These are phyloP conservation scores for Starmera dryadoides DNA, from an alignment of 805 yeast species.

Conservation along the genomic window DNA sequence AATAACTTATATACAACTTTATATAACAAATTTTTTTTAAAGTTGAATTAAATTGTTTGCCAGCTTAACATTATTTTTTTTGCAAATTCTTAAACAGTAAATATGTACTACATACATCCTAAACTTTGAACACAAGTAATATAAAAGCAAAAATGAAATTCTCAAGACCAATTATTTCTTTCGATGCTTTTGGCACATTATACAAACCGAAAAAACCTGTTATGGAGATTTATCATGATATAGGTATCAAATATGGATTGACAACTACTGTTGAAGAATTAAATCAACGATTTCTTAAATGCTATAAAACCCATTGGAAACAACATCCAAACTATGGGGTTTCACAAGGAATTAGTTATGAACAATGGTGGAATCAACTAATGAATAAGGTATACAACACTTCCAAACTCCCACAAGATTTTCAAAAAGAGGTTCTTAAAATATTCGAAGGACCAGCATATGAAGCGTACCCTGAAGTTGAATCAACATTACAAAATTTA, in stretches of 20 bases:
- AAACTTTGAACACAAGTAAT: too few relatives aligned
- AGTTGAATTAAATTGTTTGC: too few relatives aligned
- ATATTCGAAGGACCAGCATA: constrained; percentile 53
- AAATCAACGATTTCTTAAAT: constrained; percentile 17
- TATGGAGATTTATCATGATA: constrained; percentile 41
- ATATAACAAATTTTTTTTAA: too few relatives aligned
- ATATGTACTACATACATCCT: too few relatives aligned
- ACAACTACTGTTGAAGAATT: constrained; percentile 15
- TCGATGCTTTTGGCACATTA: constrained; percentile 65
- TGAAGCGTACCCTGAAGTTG: constrained; percentile 44
- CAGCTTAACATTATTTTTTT: too few relatives aligned
- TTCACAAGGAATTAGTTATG: constrained; percentile 21
- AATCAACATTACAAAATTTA: constrained; percentile 23
- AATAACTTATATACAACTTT: too few relatives aligned
- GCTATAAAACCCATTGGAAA: constrained; percentile 29
- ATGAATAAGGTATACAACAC: constrained; percentile 37
- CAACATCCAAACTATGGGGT: constrained; percentile 62
- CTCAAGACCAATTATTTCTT: too few relatives aligned
- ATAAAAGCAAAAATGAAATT: too few relatives aligned
- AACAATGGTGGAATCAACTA: constrained; percentile 54
- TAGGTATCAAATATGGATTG: constrained; percentile 40
- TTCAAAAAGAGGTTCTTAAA: constrained; percentile 37
- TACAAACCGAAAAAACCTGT: constrained; percentile 52
- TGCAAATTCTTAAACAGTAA: too few relatives aligned
- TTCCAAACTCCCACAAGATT: constrained; percentile 20